Evolutionary conservation across 225 moss, liverwort and hornwort genomes (phyloP).

Genomic region (Polytrichum commune): DNA sequence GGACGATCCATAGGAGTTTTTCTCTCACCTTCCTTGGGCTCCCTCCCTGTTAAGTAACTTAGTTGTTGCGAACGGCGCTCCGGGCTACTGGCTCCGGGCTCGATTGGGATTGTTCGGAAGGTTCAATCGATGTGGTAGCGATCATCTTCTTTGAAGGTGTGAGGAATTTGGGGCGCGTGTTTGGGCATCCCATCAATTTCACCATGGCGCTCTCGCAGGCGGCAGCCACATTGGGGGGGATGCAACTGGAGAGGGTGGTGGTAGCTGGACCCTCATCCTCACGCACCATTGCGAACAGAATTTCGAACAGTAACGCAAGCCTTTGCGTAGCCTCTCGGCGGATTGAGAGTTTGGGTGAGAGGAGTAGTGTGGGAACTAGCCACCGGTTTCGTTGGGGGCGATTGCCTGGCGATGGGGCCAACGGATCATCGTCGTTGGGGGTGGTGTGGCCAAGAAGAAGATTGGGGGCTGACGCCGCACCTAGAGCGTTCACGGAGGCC

Average conservation of each 20-base stretch:
- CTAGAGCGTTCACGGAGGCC: slow-evolving; percentile 28
- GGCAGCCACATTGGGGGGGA: not conserved
- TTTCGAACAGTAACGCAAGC: not conserved
- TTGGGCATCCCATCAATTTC: no score
- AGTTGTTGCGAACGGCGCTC: no score
- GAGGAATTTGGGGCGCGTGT: no score
- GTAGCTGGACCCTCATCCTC: not conserved
- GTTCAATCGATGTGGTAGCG: no score
- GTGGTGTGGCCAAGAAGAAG: not conserved
- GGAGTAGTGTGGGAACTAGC: not conserved
- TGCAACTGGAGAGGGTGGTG: not conserved
- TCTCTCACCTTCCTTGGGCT: no score
- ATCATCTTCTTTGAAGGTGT: no score
- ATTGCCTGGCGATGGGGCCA: not conserved
- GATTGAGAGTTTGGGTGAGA: not conserved
- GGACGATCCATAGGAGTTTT: no score
- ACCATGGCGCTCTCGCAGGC: slow-evolving; percentile 2
- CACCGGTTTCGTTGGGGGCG: not conserved
- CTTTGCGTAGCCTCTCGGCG: not conserved
- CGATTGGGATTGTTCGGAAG: no score
- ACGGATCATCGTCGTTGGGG: not conserved
- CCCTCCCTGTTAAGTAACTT: no score
- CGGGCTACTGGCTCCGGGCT: no score
- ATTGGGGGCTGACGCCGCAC: not conserved
- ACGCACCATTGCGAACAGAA: no score